Base-by-base conservation (phyloP, 2,329 filamentous ascomycete species). In the Apiospora koreana region DNA sequence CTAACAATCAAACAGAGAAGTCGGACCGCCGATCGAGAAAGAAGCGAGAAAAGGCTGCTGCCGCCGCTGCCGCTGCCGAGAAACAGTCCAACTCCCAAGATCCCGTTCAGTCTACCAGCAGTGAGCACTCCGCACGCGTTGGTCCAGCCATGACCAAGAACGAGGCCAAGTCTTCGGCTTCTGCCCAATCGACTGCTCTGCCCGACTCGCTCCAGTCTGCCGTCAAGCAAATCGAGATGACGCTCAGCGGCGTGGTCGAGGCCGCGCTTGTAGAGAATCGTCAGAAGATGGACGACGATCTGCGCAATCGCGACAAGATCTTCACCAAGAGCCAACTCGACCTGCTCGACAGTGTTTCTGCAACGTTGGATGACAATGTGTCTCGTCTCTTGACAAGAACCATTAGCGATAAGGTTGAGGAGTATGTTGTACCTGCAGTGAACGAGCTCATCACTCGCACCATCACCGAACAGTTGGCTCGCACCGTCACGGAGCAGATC, bases 311-410 rank as follows among this genome's bases (percentile, higher is more conserved):
- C 16, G 86, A 88, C 69, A 81, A 83, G 65, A 84, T 82, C 71
- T 89, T 89, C 75, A 84, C 85, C 70, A 79, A 83, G 73, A 86
- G 86, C 71, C 87, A 89, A 76, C 80, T 85, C 23, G 85, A 86
- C 74, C 80, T 90, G 23, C 82, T 90, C 54, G 85, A 88, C 72
- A 84, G 88, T 79, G 87, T 90, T 46, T 89, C 87, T 5, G 83
- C 87, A 43, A 88, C 90, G 43, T 83, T 92, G 65, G 89, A 88
- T 73, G 85, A 87, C 71, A 91, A 90, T 77, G 90, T 88, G 25
- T 86, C 91, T 80, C 91, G 92, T 76, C 93, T 93, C 28, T 86
- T 98, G 46, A 86, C 90, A 72, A 91, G 90, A 72, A 93, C 97
- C 74, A 91, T 97, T 67, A 88, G 89, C 65, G 87, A 90, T 65